Evolutionary conservation across 768 basidiomycete species (phyloP).

Genomic region (Porphyrellus cyaneotinctus): DNA sequence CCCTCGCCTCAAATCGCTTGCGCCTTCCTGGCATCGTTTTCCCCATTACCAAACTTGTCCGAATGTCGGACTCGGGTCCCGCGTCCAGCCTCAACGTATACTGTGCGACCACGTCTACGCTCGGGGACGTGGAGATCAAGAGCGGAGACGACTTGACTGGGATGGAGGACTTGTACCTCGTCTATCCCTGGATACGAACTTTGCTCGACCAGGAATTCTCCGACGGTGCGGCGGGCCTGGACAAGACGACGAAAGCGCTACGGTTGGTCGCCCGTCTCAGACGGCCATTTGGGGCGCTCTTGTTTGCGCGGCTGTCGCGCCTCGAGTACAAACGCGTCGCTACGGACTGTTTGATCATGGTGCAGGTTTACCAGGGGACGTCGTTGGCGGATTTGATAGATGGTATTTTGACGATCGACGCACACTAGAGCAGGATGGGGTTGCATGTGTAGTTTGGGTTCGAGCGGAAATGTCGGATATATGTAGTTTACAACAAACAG

Average conservation of each 20-base stretch:
- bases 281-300: slow-evolving; percentile 5
- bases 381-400: background rate
- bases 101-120: background rate
- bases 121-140: slow-evolving; percentile 6
- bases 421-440: background rate
- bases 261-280: slow-evolving; percentile 1
- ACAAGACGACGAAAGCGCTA: background rate
- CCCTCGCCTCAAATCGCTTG: background rate
- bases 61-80: too few relatives aligned
- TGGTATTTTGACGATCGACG: background rate
- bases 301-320: background rate
- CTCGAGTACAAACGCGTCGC: slow-evolving; percentile 14
- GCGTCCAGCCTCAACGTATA: background rate
- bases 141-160: background rate
- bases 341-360: slow-evolving; percentile 4
- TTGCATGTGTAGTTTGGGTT: background rate
- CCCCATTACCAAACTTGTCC: background rate
- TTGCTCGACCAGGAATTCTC: slow-evolving; percentile 4
- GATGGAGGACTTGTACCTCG: background rate
- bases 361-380: background rate
- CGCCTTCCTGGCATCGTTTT: slow-evolving; percentile 5
- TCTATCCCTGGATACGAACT: slow-evolving; percentile 14
- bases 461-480: too few relatives aligned
- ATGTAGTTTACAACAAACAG: too few relatives aligned
- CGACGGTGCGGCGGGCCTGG: background rate